Conservation (phyloP, 176 grass and related monocot genomes). For the Rhynchospora pubera region DNA sequence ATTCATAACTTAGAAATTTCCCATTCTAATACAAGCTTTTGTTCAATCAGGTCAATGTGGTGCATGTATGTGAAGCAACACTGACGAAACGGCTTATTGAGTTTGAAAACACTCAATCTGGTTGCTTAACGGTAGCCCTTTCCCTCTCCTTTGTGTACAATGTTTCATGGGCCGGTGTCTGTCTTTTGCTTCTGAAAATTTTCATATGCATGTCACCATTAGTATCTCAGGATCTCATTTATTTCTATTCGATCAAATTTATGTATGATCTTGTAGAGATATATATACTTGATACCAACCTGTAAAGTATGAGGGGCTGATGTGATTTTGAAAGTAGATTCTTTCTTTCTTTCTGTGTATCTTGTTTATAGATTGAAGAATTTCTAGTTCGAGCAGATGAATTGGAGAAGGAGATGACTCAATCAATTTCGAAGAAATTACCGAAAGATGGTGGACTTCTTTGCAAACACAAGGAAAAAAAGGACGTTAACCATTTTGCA, state of each 20-base stretch:
- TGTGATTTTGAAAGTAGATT: neutral
- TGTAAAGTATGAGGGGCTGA: neutral
- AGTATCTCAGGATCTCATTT: neutral
- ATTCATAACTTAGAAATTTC: neutral
- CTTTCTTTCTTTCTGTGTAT: neutral
- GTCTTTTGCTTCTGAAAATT: neutral
- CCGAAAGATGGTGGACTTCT: conserved; percentile 57
- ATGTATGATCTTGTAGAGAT: neutral
- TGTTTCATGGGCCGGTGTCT: neutral
- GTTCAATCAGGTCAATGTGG: conserved; percentile 60
- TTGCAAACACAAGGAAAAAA: conserved; percentile 65
- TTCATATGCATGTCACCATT: neutral
- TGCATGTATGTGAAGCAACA: conserved; percentile 85
- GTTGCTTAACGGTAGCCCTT: conserved; percentile 69
- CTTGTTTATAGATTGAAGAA: conserved; percentile 67
- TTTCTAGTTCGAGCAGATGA: conserved; percentile 74
- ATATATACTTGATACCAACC: neutral
- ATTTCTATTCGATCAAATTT: neutral
- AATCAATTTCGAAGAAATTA: conserved; percentile 27
- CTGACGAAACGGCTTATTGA: conserved; percentile 84
- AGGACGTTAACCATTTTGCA: conserved; percentile 55
- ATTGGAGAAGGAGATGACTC: conserved; percentile 28
- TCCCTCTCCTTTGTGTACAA: neutral
- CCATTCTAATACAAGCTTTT: neutral
- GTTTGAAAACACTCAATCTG: conserved; percentile 95